Evolutionary conservation across 331 rosid species (phyloP).

Genomic region (Malus hybrid): DNA sequence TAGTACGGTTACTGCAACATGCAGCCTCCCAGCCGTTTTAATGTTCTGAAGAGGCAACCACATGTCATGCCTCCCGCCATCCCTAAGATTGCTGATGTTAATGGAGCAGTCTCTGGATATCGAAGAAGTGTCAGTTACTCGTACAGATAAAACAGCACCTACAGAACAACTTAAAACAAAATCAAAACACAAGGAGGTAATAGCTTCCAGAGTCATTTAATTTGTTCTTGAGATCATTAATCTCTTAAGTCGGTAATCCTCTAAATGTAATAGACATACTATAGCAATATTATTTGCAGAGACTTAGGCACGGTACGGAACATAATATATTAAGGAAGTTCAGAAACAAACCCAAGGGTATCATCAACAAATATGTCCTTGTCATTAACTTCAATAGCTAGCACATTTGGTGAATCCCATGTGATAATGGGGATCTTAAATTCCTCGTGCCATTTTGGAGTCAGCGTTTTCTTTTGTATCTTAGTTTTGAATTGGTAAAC

Average conservation of each 20-base stretch:
- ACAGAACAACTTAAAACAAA: neutral
- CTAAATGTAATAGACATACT: neutral
- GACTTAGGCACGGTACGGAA: neutral
- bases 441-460: conserved; percentile 84
- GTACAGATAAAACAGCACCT: neutral
- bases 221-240: neutral
- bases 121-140: conserved; percentile 11
- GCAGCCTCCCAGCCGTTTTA: conserved; percentile 76
- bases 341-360: conserved; percentile 65
- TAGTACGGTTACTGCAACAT: conserved; percentile 52
- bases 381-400: conserved; percentile 70
- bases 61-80: conserved; percentile 66
- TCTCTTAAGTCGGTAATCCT: neutral
- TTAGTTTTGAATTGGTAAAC: conserved; percentile 72
- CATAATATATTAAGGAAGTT: conserved; percentile 7
- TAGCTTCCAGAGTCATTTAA: neutral
- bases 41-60: conserved; percentile 79
- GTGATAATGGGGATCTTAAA: conserved; percentile 79
- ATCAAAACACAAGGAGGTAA: neutral
- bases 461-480: conserved; percentile 64
- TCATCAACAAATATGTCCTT: conserved; percentile 84
- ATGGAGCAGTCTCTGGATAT: conserved; percentile 66
- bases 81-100: conserved; percentile 48
- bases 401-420: conserved; percentile 62
- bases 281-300: neutral